Conservation (phyloP, 805 yeast genomes). For the Candida ipomoeae region DNA sequence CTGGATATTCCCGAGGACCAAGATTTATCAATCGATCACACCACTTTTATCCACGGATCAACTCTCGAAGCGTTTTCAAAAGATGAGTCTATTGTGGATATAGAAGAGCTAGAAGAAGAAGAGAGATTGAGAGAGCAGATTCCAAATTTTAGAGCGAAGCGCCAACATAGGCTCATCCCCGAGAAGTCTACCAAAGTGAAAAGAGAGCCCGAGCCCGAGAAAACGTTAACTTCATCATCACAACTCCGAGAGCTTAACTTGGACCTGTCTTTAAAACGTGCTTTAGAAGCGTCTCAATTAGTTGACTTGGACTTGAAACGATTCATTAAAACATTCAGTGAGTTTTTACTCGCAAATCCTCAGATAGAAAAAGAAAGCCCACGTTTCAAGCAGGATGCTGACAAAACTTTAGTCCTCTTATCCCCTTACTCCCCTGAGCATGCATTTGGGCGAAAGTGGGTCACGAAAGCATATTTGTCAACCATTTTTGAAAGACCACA, state of each 20-base stretch:
- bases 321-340: slow-evolving; percentile 42
- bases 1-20: slow-evolving; percentile 29
- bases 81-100: slow-evolving; percentile 31
- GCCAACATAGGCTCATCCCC: slow-evolving; percentile 29
- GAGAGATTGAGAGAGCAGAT: slow-evolving; percentile 33
- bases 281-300: slow-evolving; percentile 30
- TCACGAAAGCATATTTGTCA: slow-evolving; percentile 56
- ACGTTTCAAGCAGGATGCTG: slow-evolving; percentile 28
- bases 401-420: slow-evolving; percentile 56
- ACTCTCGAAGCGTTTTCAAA: slow-evolving; percentile 26
- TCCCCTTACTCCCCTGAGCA: slow-evolving; percentile 72
- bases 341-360: slow-evolving; percentile 40
- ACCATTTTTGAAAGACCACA: slow-evolving; percentile 84
- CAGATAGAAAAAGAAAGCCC: slow-evolving; percentile 41
- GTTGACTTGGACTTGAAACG: slow-evolving; percentile 32
- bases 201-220: slow-evolving; percentile 1
- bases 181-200: slow-evolving; percentile 17
- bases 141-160: slow-evolving; percentile 33
- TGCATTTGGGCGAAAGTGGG: slow-evolving; percentile 74
- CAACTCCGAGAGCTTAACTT: background rate
- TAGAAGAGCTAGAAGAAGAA: slow-evolving; percentile 33
- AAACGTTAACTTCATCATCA: slow-evolving; percentile 1
- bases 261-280: slow-evolving; percentile 8
- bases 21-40: slow-evolving; percentile 41
- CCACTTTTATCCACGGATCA: slow-evolving; percentile 25